phyloP scores from a whole-genome alignment of 2,329 filamentous ascomycete species.

The Pestalotiopsis sp. region DNA sequence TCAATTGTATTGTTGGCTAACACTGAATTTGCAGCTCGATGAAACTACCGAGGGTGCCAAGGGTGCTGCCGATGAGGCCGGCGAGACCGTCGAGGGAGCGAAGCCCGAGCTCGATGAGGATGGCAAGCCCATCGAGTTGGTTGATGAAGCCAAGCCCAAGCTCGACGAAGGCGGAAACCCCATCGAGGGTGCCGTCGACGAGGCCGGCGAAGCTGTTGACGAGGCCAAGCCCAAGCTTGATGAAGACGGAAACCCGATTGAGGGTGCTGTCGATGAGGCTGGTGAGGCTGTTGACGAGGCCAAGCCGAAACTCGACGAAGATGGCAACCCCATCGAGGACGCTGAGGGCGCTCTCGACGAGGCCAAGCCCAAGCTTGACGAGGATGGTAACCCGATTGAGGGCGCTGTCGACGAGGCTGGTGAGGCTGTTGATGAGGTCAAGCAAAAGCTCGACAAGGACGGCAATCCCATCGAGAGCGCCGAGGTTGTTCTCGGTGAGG shows the following conservation, averaged over 20 bases:
- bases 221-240: slow-evolving; percentile 18
- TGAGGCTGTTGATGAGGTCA: not conserved
- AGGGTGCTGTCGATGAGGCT: not conserved
- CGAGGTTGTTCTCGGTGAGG: not conserved
- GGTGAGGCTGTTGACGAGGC: slow-evolving; percentile 12
- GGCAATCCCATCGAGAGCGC: too few relatives aligned
- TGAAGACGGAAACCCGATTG: slow-evolving; percentile 8
- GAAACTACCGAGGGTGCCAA: slow-evolving; percentile 15
- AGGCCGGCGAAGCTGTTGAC: slow-evolving; percentile 14
- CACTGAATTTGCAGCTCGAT: not conserved
- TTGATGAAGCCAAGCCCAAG: too few relatives aligned
- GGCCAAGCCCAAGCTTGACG: not conserved
- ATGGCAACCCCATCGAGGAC: not conserved
- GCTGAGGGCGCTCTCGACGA: not conserved
- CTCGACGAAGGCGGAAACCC: not conserved
- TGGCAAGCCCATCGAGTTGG: not conserved
- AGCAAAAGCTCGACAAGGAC: slow-evolving; percentile 12
- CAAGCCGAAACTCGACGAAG: slow-evolving; percentile 21
- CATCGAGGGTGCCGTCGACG: not conserved
- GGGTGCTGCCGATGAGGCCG: slow-evolving; percentile 19
- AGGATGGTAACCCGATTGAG: not conserved
- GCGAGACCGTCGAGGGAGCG: not conserved
- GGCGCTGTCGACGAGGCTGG: not conserved
- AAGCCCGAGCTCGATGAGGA: not conserved
- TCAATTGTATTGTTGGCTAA: not conserved